Evolutionary conservation across 2,329 filamentous ascomycete species (phyloP).

Genomic region (Lachnellula occidentalis): DNA sequence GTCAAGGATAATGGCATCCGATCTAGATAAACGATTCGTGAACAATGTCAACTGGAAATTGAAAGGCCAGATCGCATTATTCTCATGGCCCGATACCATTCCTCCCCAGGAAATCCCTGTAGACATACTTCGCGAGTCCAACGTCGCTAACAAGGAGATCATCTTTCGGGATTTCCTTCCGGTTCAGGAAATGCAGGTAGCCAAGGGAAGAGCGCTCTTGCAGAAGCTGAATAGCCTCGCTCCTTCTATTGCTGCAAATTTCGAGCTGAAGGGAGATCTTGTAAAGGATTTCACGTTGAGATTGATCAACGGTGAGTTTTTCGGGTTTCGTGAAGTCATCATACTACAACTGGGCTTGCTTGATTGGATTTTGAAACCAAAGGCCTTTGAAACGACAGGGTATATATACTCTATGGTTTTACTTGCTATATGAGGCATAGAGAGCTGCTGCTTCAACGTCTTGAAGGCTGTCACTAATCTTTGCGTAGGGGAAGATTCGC

Average conservation of each 20-base stretch:
- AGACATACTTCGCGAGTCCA: neutral
- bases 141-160: neutral
- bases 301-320: neutral
- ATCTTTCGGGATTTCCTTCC: neutral
- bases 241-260: conserved; percentile 1
- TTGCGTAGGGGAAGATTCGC: neutral
- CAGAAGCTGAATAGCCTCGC: neutral
- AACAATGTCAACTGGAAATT: neutral
- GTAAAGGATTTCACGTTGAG: neutral
- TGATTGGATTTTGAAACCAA: too few relatives aligned
- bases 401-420: too few relatives aligned
- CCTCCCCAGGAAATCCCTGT: neutral
- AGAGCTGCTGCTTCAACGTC: too few relatives aligned
- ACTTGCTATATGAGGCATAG: too few relatives aligned
- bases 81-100: neutral
- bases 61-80: neutral
- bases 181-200: neutral
- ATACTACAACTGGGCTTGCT: too few relatives aligned
- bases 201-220: conserved; percentile 15
- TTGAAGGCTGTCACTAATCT: neutral
- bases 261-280: conserved; percentile 3
- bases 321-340: too few relatives aligned
- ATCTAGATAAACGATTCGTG: neutral
- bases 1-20: neutral
- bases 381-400: too few relatives aligned